These are phyloP conservation scores for Colletotrichum graminicola DNA, from an alignment of 2,329 filamentous ascomycete species.

Conservation along the genomic window DNA sequence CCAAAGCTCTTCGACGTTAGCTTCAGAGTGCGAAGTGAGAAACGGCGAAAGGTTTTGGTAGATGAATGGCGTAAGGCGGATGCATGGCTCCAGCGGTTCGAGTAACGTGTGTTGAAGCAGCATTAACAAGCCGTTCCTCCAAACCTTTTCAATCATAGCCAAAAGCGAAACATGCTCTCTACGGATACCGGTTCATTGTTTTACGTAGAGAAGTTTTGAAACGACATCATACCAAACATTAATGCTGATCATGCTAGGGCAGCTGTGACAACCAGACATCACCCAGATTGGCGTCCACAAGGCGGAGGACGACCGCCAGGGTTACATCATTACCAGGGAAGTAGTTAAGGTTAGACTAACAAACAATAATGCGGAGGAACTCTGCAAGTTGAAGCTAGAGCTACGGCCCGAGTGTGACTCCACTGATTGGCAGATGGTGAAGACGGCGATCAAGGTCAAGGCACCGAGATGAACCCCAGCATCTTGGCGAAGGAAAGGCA, in stretches of 20 bases:
- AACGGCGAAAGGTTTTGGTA: not conserved
- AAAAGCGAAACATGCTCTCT: no score
- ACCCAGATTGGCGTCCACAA: not conserved
- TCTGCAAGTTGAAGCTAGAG: slow-evolving; percentile 23
- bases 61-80: slow-evolving; percentile 12
- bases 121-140: not conserved
- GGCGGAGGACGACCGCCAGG: slow-evolving; percentile 13
- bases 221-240: no score
- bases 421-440: slow-evolving; percentile 23
- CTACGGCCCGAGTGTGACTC: not conserved
- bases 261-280: slow-evolving; percentile 9
- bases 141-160: not conserved
- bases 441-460: slow-evolving; percentile 18
- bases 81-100: slow-evolving; percentile 10
- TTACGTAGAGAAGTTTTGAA: not conserved
- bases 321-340: slow-evolving; percentile 10
- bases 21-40: not conserved
- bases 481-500: not conserved
- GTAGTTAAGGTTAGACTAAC: slow-evolving; percentile 11
- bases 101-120: not conserved
- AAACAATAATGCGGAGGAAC: not conserved
- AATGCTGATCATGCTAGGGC: not conserved
- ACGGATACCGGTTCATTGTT: not conserved
- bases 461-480: not conserved
- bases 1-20: slow-evolving; percentile 13